A percentile compares a stretch with the other conserved stretches of the same genome.
phyloP scores from a whole-genome alignment of 2,329 filamentous ascomycete genomes.

The Penicillium sp. region DNA sequence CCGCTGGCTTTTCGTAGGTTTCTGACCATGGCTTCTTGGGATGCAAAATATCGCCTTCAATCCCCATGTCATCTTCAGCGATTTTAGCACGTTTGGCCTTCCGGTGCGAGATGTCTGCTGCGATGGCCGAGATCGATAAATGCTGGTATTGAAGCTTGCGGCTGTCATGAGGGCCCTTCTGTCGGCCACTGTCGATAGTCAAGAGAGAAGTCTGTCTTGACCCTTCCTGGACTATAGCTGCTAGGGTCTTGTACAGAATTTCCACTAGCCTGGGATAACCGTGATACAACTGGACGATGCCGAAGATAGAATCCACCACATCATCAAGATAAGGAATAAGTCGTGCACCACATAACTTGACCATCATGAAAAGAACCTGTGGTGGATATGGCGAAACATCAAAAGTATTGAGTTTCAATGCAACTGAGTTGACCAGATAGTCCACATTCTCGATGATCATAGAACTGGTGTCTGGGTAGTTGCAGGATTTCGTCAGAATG shows the following conservation, averaged over 20 bases:
- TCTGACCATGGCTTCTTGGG: slow-evolving; percentile 37
- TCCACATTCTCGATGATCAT: slow-evolving; percentile 89
- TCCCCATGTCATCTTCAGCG: slow-evolving; percentile 23
- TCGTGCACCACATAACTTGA: slow-evolving; percentile 75
- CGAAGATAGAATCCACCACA: slow-evolving; percentile 84
- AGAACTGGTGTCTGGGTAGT: slow-evolving; percentile 69
- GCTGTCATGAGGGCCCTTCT: slow-evolving; percentile 24
- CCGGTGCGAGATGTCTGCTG: slow-evolving; percentile 34
- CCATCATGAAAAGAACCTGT: slow-evolving; percentile 91
- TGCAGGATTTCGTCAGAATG: slow-evolving; percentile 69
- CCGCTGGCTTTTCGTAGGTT: slow-evolving; percentile 24
- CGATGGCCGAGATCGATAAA: slow-evolving; percentile 34
- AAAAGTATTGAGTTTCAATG: slow-evolving; percentile 82
- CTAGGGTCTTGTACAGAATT: slow-evolving; percentile 75
- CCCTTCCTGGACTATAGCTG: slow-evolving; percentile 79
- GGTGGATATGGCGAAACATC: slow-evolving; percentile 89
- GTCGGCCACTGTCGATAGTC: slow-evolving; percentile 39
- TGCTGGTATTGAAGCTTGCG: slow-evolving; percentile 32
- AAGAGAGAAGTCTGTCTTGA: slow-evolving; percentile 55
- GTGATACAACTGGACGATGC: slow-evolving; percentile 89
- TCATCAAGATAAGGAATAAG: slow-evolving; percentile 89
- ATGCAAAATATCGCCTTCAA: slow-evolving; percentile 26
- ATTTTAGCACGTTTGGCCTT: slow-evolving; percentile 31
- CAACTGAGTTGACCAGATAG: slow-evolving; percentile 92
- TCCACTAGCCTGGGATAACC: slow-evolving; percentile 86